Conservation (phyloP, 1,284 basidiomycete species). For the Cerioporus squamosus region DNA sequence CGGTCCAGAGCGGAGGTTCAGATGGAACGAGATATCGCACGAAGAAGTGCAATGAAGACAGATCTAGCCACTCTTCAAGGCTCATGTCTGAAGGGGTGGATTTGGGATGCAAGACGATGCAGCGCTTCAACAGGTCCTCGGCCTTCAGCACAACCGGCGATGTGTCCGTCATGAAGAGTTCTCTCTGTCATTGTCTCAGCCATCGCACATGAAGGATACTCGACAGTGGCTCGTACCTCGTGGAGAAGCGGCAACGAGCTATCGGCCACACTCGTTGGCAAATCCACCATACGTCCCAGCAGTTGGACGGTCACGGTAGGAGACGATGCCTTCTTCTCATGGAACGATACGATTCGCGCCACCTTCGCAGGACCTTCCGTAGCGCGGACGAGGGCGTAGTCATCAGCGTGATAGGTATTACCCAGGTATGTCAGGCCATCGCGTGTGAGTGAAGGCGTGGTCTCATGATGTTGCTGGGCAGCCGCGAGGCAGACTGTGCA, state of each 20-base stretch:
- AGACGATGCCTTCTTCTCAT: background rate
- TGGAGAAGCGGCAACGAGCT: too few species aligned
- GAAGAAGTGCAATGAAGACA: constrained; percentile 62
- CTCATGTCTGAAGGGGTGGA: constrained; percentile 20
- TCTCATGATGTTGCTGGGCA: constrained; percentile 34
- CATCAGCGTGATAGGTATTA: constrained; percentile 53
- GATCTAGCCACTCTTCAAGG: constrained; percentile 50
- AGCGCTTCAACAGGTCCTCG: constrained; percentile 47
- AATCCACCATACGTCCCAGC: constrained; percentile 4
- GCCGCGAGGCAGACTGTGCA: constrained; percentile 50
- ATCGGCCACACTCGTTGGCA: background rate
- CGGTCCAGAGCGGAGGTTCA: constrained; percentile 46
- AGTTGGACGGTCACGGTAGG: background rate
- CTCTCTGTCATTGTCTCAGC: constrained; percentile 40
- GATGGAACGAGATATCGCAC: constrained; percentile 52
- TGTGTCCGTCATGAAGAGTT: constrained; percentile 60
- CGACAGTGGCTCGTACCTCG: too few species aligned
- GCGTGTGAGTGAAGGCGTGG: constrained; percentile 24
- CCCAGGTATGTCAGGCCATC: constrained; percentile 48
- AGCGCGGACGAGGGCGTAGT: constrained; percentile 55
- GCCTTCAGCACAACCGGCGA: constrained; percentile 35
- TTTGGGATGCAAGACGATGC: constrained; percentile 49
- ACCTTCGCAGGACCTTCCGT: constrained; percentile 40
- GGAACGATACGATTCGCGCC: constrained; percentile 37
- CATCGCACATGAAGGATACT: too few species aligned